Percentiles rank a stretch among this genome's conserved stretches.
These are phyloP conservation scores for Ogataea naganishii DNA, from an alignment of 805 yeast species.

Conservation along the genomic window DNA sequence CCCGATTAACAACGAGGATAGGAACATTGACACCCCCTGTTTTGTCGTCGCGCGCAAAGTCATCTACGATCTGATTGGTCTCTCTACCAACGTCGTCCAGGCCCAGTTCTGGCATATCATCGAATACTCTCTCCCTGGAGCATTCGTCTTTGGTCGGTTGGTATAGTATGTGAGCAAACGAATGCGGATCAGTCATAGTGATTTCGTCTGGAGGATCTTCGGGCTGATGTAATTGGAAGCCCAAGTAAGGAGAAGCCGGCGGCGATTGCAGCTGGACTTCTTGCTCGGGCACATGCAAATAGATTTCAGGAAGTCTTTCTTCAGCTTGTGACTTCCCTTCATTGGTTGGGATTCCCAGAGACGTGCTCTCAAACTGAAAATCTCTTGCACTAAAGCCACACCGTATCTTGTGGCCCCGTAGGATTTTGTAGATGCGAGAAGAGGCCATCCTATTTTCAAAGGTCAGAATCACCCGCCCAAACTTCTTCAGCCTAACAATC, in stretches of 20 bases:
- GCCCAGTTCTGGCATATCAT: too few relatives aligned
- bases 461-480: constrained; percentile 18
- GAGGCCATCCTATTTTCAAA: constrained; percentile 13
- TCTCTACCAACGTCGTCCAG: too few relatives aligned
- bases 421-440: constrained; percentile 5
- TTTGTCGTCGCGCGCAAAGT: too few relatives aligned
- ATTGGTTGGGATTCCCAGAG: background rate
- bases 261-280: constrained; percentile 25
- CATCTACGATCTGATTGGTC: too few relatives aligned
- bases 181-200: constrained; percentile 21
- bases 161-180: constrained; percentile 20
- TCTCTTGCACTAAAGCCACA: constrained; percentile 4
- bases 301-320: constrained; percentile 4
- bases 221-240: constrained; percentile 17
- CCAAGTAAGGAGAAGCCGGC: constrained; percentile 27
- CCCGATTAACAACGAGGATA: constrained; percentile 17
- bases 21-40: too few relatives aligned
- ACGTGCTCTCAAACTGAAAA: background rate
- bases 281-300: constrained; percentile 15
- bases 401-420: constrained; percentile 12
- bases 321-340: constrained; percentile 1
- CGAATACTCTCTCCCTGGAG: constrained; percentile 12
- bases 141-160: constrained; percentile 13
- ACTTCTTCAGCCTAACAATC: constrained; percentile 15
- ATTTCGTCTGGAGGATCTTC: constrained; percentile 25